Base-by-base conservation (phyloP, 331 rosid genomes). In the Arachis monticola region DNA sequence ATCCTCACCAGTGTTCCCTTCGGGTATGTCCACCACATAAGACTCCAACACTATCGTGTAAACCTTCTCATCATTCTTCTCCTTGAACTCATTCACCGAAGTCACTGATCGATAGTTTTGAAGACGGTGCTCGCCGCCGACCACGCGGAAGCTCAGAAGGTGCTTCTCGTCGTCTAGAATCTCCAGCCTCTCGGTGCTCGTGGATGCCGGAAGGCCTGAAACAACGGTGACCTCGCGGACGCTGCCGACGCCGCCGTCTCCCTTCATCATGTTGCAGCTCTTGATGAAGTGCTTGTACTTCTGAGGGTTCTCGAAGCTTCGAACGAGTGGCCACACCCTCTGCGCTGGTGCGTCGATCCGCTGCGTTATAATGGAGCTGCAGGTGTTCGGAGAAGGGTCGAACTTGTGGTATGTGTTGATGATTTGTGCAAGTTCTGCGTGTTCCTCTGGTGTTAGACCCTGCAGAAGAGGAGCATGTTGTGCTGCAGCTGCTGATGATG, bases 121-220 rank as follows among this genome's bases (percentile, higher is more conserved):
- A 3, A 91, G 91, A 0, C 98, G 80, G 85, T 93, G 98, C 10
- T 93, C 98, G 6, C 98, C 98, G 2, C 96, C 97, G 45, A 93
- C 84, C 68, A 93, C 85, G 72, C 98, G 89, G 85, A 93, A 91
- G 78, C 98, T 87, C 69, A 93, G 74, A 62, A 91, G 89, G 76
- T 93, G 98, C 22, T 83, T 81, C 65, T 93, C 96, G 7, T 93
- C 98, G 85, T 93, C 98, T 10, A 91, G 97, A 59, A 93, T 83
- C 70, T 93, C 98, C 7, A 93, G 90, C 22, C 98, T 86, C 74
- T 93, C 98, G 10, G 97, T 93, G 88, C 97, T 91, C 97, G 60
- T 17, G 57, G 53, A 90, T 2, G 98, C 98, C 4, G 98, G 98
- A 8, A 93, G 88, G 17, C 98, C 97, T 27, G 98, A 93, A 56